Evolutionary conservation across 2,329 filamentous ascomycete species (phyloP), one percentile per base, ranked within the genome.

Genomic region (Colletotrichum truncatum): DNA sequence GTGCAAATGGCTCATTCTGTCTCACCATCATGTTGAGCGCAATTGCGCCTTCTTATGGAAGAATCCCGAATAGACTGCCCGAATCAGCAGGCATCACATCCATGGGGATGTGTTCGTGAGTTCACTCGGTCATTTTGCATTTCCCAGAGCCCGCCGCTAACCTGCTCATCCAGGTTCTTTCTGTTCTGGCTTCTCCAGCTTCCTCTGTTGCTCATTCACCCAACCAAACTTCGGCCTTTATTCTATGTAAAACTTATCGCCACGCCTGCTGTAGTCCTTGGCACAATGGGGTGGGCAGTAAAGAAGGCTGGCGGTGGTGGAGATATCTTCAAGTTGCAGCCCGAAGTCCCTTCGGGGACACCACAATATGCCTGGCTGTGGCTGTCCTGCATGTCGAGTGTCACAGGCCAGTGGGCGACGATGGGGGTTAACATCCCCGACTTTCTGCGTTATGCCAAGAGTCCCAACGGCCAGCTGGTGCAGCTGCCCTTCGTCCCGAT

Each of bases 161-260:
- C 41, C 3, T 45, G 9, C 63, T 2, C 6, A 10, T 34, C 3
- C 84, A 84, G 11, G 81, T 90, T 80, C 69, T 84, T 89, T 66
- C 69, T 89, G n/a, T 87, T 87, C 71, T 87, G 84, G 84, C 72
- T 82, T 0, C 70, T 86, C 2, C 85, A 87, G 70, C 74, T 88
- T 11, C 85, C 77, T 66, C 75, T 89, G 41, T 73, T 89, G 8
- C 75, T 86, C 58, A 87, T 89, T 67, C 85, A 85, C 30, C 84
- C 84, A 1, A 84, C 84, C 56, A 82, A 80, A 52, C 77, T 89
- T 14, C 77, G 83, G 48, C 86, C 80, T 71, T 71, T 88, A 39
- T 87, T 88, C 66, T 60, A 87, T 2, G 77, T 86, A n/a, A 83
- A 85, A 2, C 88, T 68, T 3, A 34, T 71, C 14, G 39, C 63